phyloP scores from a whole-genome alignment of 2,329 filamentous ascomycete species.

The Stagonosporopsis rhizophila region DNA sequence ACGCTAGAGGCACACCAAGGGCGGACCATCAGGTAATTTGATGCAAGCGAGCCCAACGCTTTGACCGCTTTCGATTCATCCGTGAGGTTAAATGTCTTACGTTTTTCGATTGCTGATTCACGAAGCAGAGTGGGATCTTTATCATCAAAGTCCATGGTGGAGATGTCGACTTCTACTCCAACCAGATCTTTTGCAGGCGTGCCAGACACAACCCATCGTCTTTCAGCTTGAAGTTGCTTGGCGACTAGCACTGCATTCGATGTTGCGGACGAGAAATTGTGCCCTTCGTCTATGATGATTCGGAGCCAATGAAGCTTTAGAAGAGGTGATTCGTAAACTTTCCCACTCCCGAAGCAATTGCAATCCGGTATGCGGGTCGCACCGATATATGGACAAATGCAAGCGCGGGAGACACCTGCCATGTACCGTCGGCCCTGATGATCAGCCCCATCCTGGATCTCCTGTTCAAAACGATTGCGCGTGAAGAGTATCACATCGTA shows the following conservation, averaged over 20 bases:
- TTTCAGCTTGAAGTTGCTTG: conserved; percentile 65
- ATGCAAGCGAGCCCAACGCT: conserved; percentile 70
- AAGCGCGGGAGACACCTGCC: conserved; percentile 33
- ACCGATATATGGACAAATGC: conserved; percentile 54
- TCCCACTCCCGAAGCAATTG: conserved; percentile 51
- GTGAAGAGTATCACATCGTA: conserved; percentile 84
- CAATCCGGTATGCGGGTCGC: conserved; percentile 54
- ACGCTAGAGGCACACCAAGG: conserved; percentile 76
- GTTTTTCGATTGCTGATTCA: conserved; percentile 47
- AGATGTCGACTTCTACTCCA: conserved; percentile 70
- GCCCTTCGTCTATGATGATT: conserved; percentile 91
- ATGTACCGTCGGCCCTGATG: conserved; percentile 50
- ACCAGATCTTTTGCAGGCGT: conserved; percentile 86
- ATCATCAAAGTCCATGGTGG: conserved; percentile 43
- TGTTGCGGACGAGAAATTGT: conserved; percentile 75
- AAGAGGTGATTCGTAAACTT: conserved; percentile 66
- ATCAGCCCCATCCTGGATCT: conserved; percentile 62
- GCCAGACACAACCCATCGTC: conserved; percentile 88
- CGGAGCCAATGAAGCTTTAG: conserved; percentile 81
- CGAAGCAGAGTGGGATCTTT: conserved; percentile 34
- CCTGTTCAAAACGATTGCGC: conserved; percentile 73
- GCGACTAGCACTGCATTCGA: conserved; percentile 66
- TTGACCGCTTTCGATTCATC: conserved; percentile 57
- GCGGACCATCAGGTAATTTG: conserved; percentile 74
- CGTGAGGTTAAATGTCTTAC: conserved; percentile 48